Base-by-base conservation (phyloP, 1,284 basidiomycete genomes). In the Marasmius sp. region DNA sequence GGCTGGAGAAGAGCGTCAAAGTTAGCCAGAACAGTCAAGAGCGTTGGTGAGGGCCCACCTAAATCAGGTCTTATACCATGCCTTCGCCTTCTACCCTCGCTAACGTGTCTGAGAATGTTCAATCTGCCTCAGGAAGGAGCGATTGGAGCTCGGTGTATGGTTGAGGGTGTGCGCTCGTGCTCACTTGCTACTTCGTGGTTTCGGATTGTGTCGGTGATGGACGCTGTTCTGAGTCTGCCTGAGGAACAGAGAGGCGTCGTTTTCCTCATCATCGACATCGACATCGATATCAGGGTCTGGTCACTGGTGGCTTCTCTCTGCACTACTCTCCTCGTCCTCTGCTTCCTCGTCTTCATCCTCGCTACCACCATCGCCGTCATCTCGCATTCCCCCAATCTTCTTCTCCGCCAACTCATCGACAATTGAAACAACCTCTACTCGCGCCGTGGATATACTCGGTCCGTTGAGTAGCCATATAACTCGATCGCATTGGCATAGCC, bases 391-490 rank as follows among this genome's bases (percentile, higher is more conserved):
- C 84, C 85, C 87, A 6, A 83, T 68, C 61, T 79, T 84, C 6
- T 79, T 75, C 59, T 89, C 84, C n/a, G n/a, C n/a, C 12, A 92
- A 69, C 0, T 86, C 86, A 67, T 91, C 84, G 2, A 92, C 75
- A 1, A 80, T 85, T 18, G 89, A 77, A 7, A 91, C 70, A 2
- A 91, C 80, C 61, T 81, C 80, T 1, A 86, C 79, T 65, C 82
- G 87, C 2, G 87, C 80, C 0, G 84, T 78, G 7, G 81, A 81
- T 1, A 85, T 70, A 54, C 83, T 88, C 27, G 5, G 84, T 1
- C 90, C 91, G 1, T 92, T 76, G 8, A 87, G 74, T 51, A 91
- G n/a, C n/a, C n/a, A n/a, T n/a, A n/a, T n/a, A n/a, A n/a, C n/a
- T n/a, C n/a, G n/a, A n/a, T n/a, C n/a, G n/a, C n/a, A n/a, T n/a